A percentile compares a stretch with the other conserved stretches of the same genome.
Conservation (phyloP, 495 filamentous ascomycete species). For the Hyaloscypha hepaticicola region DNA sequence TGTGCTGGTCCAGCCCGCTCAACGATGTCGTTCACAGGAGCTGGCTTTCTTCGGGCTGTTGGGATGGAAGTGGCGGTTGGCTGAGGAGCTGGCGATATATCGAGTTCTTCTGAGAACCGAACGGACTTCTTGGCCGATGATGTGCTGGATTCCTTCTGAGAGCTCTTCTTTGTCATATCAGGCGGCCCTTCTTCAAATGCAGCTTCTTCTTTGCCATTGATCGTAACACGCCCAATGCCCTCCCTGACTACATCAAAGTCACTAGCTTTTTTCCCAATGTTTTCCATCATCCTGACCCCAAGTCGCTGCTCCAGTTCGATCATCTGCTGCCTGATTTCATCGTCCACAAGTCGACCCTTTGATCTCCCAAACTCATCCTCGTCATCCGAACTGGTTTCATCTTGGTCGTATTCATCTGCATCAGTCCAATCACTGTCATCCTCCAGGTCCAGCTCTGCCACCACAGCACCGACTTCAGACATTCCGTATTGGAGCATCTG, state of each 20-base stretch:
- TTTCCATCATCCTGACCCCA: constrained; percentile 54
- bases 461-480: constrained; percentile 79
- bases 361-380: constrained; percentile 69
- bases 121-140: constrained; percentile 64
- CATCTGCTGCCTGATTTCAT: constrained; percentile 77
- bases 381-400: constrained; percentile 51
- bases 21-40: constrained; percentile 51
- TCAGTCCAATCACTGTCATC: constrained; percentile 57
- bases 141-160: neutral
- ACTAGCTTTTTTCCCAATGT: constrained; percentile 47
- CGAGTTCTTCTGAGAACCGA: constrained; percentile 69
- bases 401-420: constrained; percentile 56
- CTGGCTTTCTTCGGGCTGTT: constrained; percentile 27
- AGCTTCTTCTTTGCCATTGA: constrained; percentile 27
- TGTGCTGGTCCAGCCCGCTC: constrained; percentile 35
- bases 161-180: neutral
- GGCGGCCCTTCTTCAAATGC: neutral
- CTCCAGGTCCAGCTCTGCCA: constrained; percentile 89
- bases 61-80: neutral
- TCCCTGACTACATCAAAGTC: constrained; percentile 32
- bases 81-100: constrained; percentile 57
- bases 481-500: constrained; percentile 93
- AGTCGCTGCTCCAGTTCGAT: constrained; percentile 76
- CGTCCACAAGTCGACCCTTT: constrained; percentile 58
- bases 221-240: constrained; percentile 40